A percentile compares a stretch with the other conserved stretches of the same genome.
phyloP scores from a whole-genome alignment of 2,329 filamentous ascomycete species.

The Stemphylium vesicarium region DNA sequence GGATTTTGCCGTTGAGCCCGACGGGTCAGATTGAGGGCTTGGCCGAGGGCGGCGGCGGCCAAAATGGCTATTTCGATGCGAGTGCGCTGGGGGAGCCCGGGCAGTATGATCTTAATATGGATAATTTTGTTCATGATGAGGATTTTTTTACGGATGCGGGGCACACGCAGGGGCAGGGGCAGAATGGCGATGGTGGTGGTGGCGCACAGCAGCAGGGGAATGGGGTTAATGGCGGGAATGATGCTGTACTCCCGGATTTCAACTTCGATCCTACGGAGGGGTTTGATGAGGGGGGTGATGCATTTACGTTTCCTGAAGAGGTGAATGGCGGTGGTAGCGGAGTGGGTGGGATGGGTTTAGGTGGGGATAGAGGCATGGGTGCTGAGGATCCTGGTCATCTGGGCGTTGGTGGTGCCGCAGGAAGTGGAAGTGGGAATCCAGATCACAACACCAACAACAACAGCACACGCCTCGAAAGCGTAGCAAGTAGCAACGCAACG shows the following conservation, averaged over 20 bases:
- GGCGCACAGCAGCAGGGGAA: too few species aligned
- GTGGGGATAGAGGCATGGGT: background rate
- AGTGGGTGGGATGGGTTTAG: too few species aligned
- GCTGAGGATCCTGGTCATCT: background rate
- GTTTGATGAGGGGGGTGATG: conserved; percentile 13
- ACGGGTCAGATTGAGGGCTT: conserved; percentile 79
- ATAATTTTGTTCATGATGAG: conserved; percentile 63
- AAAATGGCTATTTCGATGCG: conserved; percentile 44
- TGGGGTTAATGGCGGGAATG: too few species aligned
- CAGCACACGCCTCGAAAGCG: conserved; percentile 47
- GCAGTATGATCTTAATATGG: conserved; percentile 59
- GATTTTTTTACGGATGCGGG: conserved; percentile 60
- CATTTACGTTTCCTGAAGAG: background rate
- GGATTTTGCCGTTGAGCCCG: conserved; percentile 81
- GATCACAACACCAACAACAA: conserved; percentile 6
- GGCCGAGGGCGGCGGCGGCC: conserved; percentile 23
- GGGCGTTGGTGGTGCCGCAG: background rate
- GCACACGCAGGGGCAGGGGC: too few species aligned
- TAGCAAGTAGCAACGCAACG: conserved; percentile 48
- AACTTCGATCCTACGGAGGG: conserved; percentile 3
- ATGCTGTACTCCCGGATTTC: conserved; percentile 5
- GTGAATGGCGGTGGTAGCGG: conserved; percentile 18
- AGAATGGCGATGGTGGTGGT: too few species aligned
- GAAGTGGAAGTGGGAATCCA: background rate
- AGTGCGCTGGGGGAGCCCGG: conserved; percentile 46